Base-by-base conservation (phyloP, 257 asterid species). In the Lavandula angustifolia region DNA sequence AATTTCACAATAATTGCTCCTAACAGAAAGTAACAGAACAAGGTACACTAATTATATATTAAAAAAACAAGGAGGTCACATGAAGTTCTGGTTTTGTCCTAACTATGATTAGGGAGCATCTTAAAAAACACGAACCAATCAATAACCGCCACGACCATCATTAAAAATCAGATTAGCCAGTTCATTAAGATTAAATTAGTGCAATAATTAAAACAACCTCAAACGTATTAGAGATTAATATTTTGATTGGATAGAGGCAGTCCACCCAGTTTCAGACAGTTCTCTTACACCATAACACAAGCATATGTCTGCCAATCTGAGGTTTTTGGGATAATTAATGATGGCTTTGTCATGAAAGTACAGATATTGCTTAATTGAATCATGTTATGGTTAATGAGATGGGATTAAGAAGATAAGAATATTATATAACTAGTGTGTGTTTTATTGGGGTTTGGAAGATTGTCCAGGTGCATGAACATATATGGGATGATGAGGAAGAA, bases 391-490 rank as follows among this genome's bases (percentile, higher is more conserved):
- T 38, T 60, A 60, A 38, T 46, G 38, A 38, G 59, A 55, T 61
- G 66, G 54, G 67, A 50, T 72, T 63, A 40, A 38, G 38, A 49
- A 14, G 16, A 44, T 54, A 5, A 12, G 51, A 59, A 5, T 47
- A 1, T 29, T 32, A 3, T 32, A 3, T 35, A 53, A 12, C 27
- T 32, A 0, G 18, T 44, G 54, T 22, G 47, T 14, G 46, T 48
- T 16, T 53, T 32, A 66, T 73, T 63, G 64, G 72, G 42, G 53
- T 46, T 43, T 59, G 62, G 18, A 54, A 71, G 66, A 54, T 59
- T 67, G 81, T 54, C 40, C 9, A 62, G 81, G 70, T 82, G 88
- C 85, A 78, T 85, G 85, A 47, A 82, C 71, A 14, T 66, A 67
- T 56, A 69, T 73, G 44, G 48, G 71, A 44, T 56, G 73, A 62